These are phyloP conservation scores for Macrolepiota dolichaula DNA, from an alignment of 768 basidiomycete species.

Conservation along the genomic window DNA sequence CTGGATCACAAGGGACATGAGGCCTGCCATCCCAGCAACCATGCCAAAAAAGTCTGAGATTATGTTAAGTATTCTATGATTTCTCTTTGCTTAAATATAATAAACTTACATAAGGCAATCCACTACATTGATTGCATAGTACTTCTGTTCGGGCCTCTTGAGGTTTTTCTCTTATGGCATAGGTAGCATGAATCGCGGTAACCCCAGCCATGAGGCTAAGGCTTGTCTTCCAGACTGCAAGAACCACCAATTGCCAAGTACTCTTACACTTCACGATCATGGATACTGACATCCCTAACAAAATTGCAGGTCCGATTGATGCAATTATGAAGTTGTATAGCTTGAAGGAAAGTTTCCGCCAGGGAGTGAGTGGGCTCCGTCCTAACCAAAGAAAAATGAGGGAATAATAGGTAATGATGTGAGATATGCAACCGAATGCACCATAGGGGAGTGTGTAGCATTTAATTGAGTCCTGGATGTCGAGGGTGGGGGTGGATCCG, in stretches of 20 bases:
- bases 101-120: no score
- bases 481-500: no score
- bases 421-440: background rate
- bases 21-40: no score
- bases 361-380: background rate
- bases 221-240: background rate
- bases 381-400: background rate
- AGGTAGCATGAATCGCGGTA: background rate
- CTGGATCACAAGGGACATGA: no score
- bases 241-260: background rate
- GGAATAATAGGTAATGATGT: background rate
- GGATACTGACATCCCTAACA: background rate
- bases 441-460: background rate
- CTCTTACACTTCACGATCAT: background rate
- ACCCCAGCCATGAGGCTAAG: background rate
- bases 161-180: no score
- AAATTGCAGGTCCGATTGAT: no score
- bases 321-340: background rate
- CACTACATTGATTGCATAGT: no score
- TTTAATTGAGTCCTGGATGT: background rate
- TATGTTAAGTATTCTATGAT: no score
- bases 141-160: no score
- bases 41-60: no score
- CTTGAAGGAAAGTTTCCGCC: background rate
- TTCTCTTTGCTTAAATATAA: no score